phyloP scores from a whole-genome alignment of 257 asterid genomes.

The Jacaranda mimosifolia region DNA sequence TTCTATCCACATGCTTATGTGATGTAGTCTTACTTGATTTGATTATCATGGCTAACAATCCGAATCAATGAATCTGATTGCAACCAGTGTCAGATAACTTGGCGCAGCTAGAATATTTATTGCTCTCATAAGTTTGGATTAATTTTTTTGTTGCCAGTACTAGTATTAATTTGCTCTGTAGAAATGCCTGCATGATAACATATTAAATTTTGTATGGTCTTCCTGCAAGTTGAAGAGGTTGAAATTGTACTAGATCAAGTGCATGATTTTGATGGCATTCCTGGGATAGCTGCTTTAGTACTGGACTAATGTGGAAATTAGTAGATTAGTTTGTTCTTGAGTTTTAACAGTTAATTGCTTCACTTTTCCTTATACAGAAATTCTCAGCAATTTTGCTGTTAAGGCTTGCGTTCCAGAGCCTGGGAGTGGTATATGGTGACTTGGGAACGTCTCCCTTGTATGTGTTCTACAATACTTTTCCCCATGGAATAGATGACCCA shows the following conservation, averaged over 20 bases:
- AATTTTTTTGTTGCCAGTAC: neutral
- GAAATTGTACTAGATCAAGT: slow-evolving; percentile 6
- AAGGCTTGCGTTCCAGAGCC: slow-evolving; percentile 97
- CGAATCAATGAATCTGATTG: no score
- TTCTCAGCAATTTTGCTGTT: slow-evolving; percentile 80
- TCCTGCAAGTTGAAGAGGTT: slow-evolving; percentile 18
- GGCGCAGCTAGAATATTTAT: neutral
- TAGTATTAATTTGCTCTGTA: neutral
- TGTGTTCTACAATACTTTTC: slow-evolving; percentile 95
- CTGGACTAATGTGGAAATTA: slow-evolving; percentile 7
- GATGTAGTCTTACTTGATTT: neutral
- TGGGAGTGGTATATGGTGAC: slow-evolving; percentile 98
- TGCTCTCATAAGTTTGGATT: neutral
- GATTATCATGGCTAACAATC: no score
- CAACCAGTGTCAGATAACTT: neutral
- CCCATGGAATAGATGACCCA: slow-evolving; percentile 73
- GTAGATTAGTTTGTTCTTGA: slow-evolving; percentile 8
- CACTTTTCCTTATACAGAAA: slow-evolving; percentile 61
- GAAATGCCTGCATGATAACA: slow-evolving; percentile 21
- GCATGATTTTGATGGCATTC: slow-evolving; percentile 13
- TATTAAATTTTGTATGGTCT: neutral
- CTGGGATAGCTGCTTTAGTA: slow-evolving; percentile 18
- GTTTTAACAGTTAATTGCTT: slow-evolving; percentile 26
- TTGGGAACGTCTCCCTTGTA: slow-evolving; percentile 97
- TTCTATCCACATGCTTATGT: neutral